A percentile compares a stretch with the other conserved stretches of the same genome.
phyloP scores from a whole-genome alignment of 2,329 filamentous ascomycete genomes.

The Colletotrichum sp. region DNA sequence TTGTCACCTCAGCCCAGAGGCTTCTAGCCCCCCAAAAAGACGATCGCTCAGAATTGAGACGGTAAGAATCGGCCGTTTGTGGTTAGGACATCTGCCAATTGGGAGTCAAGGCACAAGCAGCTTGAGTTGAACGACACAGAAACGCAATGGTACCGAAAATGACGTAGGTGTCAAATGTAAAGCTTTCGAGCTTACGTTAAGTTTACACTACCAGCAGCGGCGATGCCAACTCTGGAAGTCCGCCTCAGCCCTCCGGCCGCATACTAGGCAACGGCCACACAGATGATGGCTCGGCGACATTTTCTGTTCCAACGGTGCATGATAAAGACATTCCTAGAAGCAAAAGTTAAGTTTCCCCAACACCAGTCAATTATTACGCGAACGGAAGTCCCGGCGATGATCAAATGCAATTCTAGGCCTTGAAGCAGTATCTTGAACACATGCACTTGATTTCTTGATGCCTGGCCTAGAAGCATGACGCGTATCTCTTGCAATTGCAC shows the following conservation, averaged over 20 bases:
- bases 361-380: not conserved
- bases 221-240: not conserved
- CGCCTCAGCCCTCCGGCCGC: not conserved
- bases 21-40: not conserved
- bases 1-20: not conserved
- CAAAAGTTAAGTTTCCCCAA: not conserved
- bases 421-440: not conserved
- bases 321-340: not conserved
- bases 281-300: not conserved
- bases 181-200: not conserved
- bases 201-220: not conserved
- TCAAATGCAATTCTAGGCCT: not conserved
- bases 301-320: not conserved
- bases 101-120: not conserved
- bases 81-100: not conserved
- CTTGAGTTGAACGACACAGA: not conserved
- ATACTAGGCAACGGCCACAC: not conserved
- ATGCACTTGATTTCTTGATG: not conserved
- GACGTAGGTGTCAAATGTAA: not conserved
- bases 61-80: not conserved
- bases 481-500: not conserved
- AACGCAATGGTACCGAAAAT: not conserved
- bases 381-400: not conserved
- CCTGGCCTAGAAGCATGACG: not conserved
- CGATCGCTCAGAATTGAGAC: accelerated